Conservation (phyloP, 2,329 filamentous ascomycete species). For the Didymellaceae sp. region DNA sequence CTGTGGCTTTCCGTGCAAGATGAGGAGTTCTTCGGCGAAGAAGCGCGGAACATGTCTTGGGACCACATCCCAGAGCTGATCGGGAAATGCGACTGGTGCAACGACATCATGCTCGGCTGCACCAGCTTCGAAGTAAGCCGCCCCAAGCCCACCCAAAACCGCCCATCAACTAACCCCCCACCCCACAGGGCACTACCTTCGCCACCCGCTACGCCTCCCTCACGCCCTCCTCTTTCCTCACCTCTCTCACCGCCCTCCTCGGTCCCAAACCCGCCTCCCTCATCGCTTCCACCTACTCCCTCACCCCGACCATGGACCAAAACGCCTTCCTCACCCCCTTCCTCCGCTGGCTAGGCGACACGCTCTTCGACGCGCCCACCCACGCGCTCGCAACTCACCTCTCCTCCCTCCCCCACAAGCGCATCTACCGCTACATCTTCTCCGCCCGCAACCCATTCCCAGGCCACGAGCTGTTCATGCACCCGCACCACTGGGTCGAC, state of each 20-base stretch:
- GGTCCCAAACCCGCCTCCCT: not conserved
- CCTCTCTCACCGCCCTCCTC: slow-evolving; percentile 20
- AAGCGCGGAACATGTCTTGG: slow-evolving; percentile 24
- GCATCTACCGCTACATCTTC: slow-evolving; percentile 37
- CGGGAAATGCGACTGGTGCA: slow-evolving; percentile 48
- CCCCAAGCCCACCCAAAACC: not conserved
- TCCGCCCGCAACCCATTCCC: slow-evolving; percentile 38
- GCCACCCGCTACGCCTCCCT: not conserved
- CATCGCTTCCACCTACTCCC: slow-evolving; percentile 44
- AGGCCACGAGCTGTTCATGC: slow-evolving; percentile 21
- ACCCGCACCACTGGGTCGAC: slow-evolving; percentile 31
- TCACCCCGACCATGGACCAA: slow-evolving; percentile 39
- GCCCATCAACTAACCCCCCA: not conserved
- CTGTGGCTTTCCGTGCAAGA: slow-evolving; percentile 24
- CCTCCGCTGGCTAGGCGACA: slow-evolving; percentile 52
- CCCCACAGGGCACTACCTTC: not conserved
- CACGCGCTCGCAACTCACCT: slow-evolving; percentile 23
- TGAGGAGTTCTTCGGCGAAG: slow-evolving; percentile 22
- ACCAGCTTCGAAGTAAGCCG: slow-evolving; percentile 52
- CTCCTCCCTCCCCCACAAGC: slow-evolving; percentile 19
- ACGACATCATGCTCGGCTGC: slow-evolving; percentile 54
- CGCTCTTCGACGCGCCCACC: slow-evolving; percentile 50
- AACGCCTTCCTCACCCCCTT: slow-evolving; percentile 48
- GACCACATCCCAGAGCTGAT: slow-evolving; percentile 24
- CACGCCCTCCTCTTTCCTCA: slow-evolving; percentile 33